Evolutionary conservation across 2,329 filamentous ascomycete genomes (phyloP), one percentile per base, ranked within the genome.

Genomic region (Onygena corvina): DNA sequence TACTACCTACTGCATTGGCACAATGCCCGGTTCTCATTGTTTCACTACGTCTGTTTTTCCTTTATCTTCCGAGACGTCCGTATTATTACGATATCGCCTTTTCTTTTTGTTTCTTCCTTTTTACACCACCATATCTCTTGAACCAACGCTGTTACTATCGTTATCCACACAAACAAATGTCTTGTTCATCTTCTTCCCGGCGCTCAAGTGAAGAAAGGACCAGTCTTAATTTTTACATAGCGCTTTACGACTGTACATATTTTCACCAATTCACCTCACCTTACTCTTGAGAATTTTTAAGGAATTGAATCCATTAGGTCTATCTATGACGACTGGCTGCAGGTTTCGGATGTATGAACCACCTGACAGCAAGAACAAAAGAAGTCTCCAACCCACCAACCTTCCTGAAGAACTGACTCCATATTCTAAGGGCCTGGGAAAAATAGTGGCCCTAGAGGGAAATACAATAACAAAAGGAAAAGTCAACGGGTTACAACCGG

Each of bases 1-100:
- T 40, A 40, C n/a, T n/a, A n/a, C n/a, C n/a, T n/a, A n/a, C 9
- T 21, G 36, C 36, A 40, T 40, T 40, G 36, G 36, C 36, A 40
- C 14, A 18, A 40, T 40, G 36, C 36, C 25, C 36, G 20, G 36
- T 40, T 40, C 8, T n/a, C 29, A 12, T 31, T 31, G 3, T 33
- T 16, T 47, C 23, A 5, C 3, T 35, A 4, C 21, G 9, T 35
- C 30, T 3, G 18, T 45, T 45, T 21, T 27, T 45, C 14, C 33
- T 47, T 47, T 3, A 45, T 4, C 23, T 18, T 27, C 21, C 5
- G 27, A 34, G 23, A 40, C 18, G 6, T 12, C 11, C 34, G 46
- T 47, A 25, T 47, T 47, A 47, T 46, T 46, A 46, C 31, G 30
- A 31, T 35, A 47, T 47, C 35, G 11, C 18, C 20, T 23, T 25